Percentiles rank a stretch among this genome's conserved stretches.
phyloP scores from a whole-genome alignment of 768 basidiomycete genomes.

The Holtermanniella nyarrowii region DNA sequence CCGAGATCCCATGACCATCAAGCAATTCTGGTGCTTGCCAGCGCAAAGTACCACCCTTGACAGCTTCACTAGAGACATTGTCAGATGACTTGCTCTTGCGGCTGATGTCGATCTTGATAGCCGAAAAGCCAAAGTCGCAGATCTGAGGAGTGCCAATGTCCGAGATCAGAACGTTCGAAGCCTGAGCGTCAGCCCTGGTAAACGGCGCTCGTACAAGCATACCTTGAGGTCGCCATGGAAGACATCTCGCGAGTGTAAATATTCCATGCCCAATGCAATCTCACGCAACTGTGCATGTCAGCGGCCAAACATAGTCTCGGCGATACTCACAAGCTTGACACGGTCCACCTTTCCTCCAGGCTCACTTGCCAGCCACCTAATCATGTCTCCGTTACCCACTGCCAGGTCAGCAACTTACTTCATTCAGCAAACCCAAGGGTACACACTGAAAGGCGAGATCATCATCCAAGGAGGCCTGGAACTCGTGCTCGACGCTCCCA shows the following conservation, averaged over 20 bases:
- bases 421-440: not conserved
- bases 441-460: constrained; percentile 56
- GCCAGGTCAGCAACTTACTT: not conserved
- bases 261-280: constrained; percentile 70
- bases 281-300: constrained; percentile 48
- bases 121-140: constrained; percentile 72
- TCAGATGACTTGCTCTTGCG: constrained; percentile 49
- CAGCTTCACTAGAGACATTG: constrained; percentile 3
- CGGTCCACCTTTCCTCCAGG: constrained; percentile 19
- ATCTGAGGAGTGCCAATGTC: constrained; percentile 59
- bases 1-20: constrained; percentile 35
- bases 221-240: constrained; percentile 78
- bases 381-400: constrained; percentile 54
- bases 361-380: constrained; percentile 48
- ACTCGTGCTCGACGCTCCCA: constrained; percentile 63
- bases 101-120: constrained; percentile 63
- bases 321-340: constrained; percentile 10
- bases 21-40: constrained; percentile 67
- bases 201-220: constrained; percentile 11
- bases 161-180: constrained; percentile 65
- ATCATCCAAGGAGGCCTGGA: constrained; percentile 68
- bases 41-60: constrained; percentile 52
- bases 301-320: not conserved
- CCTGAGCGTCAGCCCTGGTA: constrained; percentile 41
- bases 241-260: constrained; percentile 58